These are phyloP conservation scores for Gonapodya sp. DNA, from an alignment of 192 early-diverging fungal genomes.

Conservation along the genomic window DNA sequence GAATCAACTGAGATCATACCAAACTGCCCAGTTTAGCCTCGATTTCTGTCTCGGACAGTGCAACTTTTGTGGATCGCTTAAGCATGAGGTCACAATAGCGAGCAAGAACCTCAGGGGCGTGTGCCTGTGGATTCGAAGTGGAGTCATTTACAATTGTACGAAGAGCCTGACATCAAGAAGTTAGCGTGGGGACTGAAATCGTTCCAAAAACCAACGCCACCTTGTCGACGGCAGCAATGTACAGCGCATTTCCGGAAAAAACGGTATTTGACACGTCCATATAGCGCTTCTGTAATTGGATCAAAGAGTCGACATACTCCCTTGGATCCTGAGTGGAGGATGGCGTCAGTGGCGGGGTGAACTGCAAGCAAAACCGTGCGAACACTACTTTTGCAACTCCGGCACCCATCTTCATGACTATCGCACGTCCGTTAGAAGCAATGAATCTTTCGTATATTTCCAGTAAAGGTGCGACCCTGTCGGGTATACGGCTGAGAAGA, in stretches of 20 bases:
- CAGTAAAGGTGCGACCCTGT: slow-evolving; percentile 50
- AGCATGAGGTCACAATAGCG: slow-evolving; percentile 66
- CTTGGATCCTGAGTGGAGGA: slow-evolving; percentile 52
- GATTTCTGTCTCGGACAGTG: slow-evolving; percentile 41
- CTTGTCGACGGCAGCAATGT: slow-evolving; percentile 71
- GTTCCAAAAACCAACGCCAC: slow-evolving; percentile 17
- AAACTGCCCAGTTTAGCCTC: slow-evolving; percentile 54
- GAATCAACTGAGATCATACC: slow-evolving; percentile 39
- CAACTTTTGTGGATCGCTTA: slow-evolving; percentile 45
- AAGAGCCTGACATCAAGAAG: slow-evolving; percentile 38
- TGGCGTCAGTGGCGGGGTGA: slow-evolving; percentile 5
- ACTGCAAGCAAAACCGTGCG: neutral
- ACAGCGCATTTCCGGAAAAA: slow-evolving; percentile 57
- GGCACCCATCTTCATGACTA: slow-evolving; percentile 34
- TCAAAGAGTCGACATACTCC: slow-evolving; percentile 56
- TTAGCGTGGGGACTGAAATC: neutral
- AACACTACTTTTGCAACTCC: slow-evolving; percentile 36
- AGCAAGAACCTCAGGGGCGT: slow-evolving; percentile 69
- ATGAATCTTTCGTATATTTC: slow-evolving; percentile 58
- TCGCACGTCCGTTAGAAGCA: slow-evolving; percentile 38
- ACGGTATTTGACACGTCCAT: slow-evolving; percentile 41
- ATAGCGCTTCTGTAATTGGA: slow-evolving; percentile 56
- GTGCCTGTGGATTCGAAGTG: slow-evolving; percentile 33
- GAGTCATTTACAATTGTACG: slow-evolving; percentile 58
- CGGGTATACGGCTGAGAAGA: slow-evolving; percentile 51